These are phyloP conservation scores for Daldinia caldariorum DNA, from an alignment of 495 filamentous ascomycete species.

Conservation along the genomic window DNA sequence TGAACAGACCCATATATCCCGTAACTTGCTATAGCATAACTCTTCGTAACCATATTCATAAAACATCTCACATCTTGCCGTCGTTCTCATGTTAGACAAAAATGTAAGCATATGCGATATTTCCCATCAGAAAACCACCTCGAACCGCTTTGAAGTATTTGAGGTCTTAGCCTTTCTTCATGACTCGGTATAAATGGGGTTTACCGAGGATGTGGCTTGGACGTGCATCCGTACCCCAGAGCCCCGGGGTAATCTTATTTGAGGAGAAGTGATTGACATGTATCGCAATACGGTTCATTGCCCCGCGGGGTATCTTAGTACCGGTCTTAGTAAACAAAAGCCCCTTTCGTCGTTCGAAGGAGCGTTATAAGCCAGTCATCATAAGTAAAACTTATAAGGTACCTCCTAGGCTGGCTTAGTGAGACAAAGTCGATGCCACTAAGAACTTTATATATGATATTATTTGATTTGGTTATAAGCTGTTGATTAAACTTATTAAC, in stretches of 20 bases:
- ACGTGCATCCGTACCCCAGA: slow-evolving; percentile 2
- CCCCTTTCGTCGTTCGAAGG: slow-evolving; percentile 10
- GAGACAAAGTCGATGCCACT: slow-evolving; percentile 7
- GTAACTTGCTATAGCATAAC: neutral
- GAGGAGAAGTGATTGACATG: slow-evolving; percentile 7
- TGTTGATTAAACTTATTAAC: neutral
- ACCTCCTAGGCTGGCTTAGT: too few relatives aligned
- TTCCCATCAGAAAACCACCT: neutral
- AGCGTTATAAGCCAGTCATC: slow-evolving; percentile 8
- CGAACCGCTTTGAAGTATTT: neutral
- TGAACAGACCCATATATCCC: neutral
- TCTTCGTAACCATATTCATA: neutral
- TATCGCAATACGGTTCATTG: slow-evolving; percentile 4
- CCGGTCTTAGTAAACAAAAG: slow-evolving; percentile 30
- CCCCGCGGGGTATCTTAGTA: slow-evolving; percentile 39
- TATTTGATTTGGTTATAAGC: neutral
- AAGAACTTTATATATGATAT: neutral
- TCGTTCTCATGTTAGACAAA: neutral
- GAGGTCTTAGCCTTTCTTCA: neutral
- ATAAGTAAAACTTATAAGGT: neutral
- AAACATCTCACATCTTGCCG: neutral
- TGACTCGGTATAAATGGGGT: slow-evolving; percentile 27
- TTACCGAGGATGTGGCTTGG: slow-evolving; percentile 37
- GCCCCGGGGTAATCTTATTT: neutral
- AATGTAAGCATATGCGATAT: neutral